phyloP scores from a whole-genome alignment of 805 yeast genomes.

The Torulaspora quercuum region DNA sequence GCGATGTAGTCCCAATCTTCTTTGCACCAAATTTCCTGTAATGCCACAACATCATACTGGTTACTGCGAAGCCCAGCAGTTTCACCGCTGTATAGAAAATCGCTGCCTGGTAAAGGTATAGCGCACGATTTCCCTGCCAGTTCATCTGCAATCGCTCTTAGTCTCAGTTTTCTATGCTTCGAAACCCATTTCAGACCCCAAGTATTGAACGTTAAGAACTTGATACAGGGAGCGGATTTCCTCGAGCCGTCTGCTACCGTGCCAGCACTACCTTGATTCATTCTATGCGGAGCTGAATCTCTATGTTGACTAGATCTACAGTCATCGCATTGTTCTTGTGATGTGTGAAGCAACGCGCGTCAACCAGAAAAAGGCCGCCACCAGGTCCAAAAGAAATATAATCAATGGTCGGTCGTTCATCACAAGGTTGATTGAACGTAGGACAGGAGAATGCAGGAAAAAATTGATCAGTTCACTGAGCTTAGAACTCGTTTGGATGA shows the following conservation, averaged over 20 bases:
- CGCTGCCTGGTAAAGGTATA: slow-evolving; percentile 22
- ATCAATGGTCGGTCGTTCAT: not conserved
- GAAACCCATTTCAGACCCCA: slow-evolving; percentile 92
- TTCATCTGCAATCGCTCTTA: slow-evolving; percentile 68
- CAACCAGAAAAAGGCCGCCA: slow-evolving; percentile 6
- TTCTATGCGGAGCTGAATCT: not conserved
- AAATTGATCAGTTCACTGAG: slow-evolving; percentile 13
- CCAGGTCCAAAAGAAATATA: not conserved
- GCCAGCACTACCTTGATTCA: not conserved
- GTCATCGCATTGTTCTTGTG: not conserved
- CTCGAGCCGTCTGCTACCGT: not conserved
- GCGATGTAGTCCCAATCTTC: slow-evolving; percentile 74
- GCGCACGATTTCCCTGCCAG: slow-evolving; percentile 40
- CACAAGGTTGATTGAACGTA: not conserved
- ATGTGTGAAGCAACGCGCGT: slow-evolving; percentile 3
- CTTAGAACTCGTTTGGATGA: slow-evolving; percentile 28
- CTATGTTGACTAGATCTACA: not conserved
- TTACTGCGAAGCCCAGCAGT: slow-evolving; percentile 3
- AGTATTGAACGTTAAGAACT: slow-evolving; percentile 65
- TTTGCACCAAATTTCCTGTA: slow-evolving; percentile 93
- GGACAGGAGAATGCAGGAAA: slow-evolving; percentile 7
- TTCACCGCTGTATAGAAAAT: slow-evolving; percentile 3
- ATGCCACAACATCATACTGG: slow-evolving; percentile 77
- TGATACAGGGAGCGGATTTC: slow-evolving; percentile 30
- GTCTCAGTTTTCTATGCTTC: slow-evolving; percentile 59